These are phyloP conservation scores for Penicillium brasilianum DNA, from an alignment of 2,329 filamentous ascomycete species.

Conservation along the genomic window DNA sequence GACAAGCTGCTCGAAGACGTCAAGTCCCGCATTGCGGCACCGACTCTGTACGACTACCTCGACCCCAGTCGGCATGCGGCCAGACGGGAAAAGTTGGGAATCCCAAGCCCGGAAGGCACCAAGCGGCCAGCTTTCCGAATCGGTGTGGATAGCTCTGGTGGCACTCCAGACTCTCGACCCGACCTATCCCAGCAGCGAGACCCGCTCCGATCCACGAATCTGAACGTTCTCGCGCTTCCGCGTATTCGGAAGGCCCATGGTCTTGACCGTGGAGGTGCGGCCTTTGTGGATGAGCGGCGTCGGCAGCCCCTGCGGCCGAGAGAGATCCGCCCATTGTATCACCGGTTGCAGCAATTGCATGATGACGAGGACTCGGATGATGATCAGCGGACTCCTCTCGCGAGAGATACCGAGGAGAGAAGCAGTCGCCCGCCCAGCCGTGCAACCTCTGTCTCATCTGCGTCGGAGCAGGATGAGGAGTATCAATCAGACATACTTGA, in stretches of 20 bases:
- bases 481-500: constrained; percentile 35
- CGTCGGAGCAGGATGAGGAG: constrained; percentile 55
- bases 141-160: constrained; percentile 63
- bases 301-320: constrained; percentile 61
- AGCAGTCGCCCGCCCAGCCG: constrained; percentile 83
- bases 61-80: constrained; percentile 78
- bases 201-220: constrained; percentile 40
- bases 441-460: constrained; percentile 58
- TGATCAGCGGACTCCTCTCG: constrained; percentile 70
- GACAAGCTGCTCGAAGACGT: constrained; percentile 90
- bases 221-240: constrained; percentile 70
- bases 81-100: constrained; percentile 79
- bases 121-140: constrained; percentile 62
- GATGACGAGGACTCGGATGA: constrained; percentile 88
- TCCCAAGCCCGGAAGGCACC: constrained; percentile 70
- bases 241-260: constrained; percentile 72
- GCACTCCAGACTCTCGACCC: constrained; percentile 63
- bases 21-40: constrained; percentile 82
- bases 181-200: constrained; percentile 48
- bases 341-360: constrained; percentile 74
- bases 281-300: constrained; percentile 71
- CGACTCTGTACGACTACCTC: constrained; percentile 78
- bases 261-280: constrained; percentile 63
- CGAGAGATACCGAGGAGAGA: constrained; percentile 80
- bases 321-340: constrained; percentile 78